A percentile compares a stretch with the other conserved stretches of the same genome.
phyloP scores from a whole-genome alignment of 192 early-diverging fungal genomes.

The Backusella circina region DNA sequence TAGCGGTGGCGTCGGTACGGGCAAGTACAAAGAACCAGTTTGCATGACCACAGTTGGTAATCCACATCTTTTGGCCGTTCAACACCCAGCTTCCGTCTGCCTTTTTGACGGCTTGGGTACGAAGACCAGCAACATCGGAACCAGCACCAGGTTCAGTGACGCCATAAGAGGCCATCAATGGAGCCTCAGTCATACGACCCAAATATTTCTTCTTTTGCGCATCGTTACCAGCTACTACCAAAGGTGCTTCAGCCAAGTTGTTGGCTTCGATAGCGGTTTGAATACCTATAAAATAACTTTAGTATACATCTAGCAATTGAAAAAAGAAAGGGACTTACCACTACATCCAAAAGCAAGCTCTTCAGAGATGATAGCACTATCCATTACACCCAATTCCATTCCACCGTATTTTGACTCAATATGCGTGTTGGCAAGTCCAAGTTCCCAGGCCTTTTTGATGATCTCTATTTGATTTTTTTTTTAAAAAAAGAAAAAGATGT shows the following conservation, averaged over 20 bases:
- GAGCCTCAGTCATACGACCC: constrained; percentile 94
- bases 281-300: constrained; percentile 54
- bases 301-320: not conserved
- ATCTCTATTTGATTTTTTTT: constrained; percentile 42
- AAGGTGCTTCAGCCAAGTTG: constrained; percentile 85
- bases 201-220: constrained; percentile 95
- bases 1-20: constrained; percentile 76
- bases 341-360: constrained; percentile 92
- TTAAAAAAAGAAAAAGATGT: not conserved
- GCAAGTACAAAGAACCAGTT: constrained; percentile 98
- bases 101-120: constrained; percentile 68
- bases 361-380: constrained; percentile 84
- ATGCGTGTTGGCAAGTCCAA: constrained; percentile 90
- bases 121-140: constrained; percentile 70
- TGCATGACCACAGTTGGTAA: constrained; percentile 94
- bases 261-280: constrained; percentile 99
- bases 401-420: constrained; percentile 85
- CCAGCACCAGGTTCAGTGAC: constrained; percentile 81
- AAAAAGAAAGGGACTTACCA: constrained; percentile 10
- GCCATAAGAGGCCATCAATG: constrained; percentile 93
- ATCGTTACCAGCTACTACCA: constrained; percentile 85
- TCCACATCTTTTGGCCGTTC: constrained; percentile 97
- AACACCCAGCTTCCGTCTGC: constrained; percentile 73
- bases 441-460: constrained; percentile 89
- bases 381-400: constrained; percentile 83